Evolutionary conservation across 768 basidiomycete species (phyloP).

Genomic region (Mycena metata): DNA sequence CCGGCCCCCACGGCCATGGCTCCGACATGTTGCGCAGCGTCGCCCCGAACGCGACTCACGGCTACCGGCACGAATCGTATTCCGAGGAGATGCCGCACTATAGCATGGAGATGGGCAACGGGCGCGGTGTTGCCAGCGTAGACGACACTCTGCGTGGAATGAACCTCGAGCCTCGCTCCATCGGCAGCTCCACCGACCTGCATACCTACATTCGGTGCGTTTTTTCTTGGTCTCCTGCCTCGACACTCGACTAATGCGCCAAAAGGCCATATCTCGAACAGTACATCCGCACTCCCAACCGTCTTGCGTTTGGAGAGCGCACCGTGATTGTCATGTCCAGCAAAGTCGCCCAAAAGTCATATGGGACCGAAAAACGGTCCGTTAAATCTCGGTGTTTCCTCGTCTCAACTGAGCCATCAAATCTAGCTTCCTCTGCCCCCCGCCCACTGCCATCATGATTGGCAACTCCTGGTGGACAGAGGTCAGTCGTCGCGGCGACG

Average conservation of each 20-base stretch:
- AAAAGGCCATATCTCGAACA: slow-evolving; percentile 84
- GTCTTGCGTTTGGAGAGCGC: slow-evolving; percentile 92
- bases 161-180: slow-evolving; percentile 70
- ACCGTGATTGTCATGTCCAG: slow-evolving; percentile 98
- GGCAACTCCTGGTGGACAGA: slow-evolving; percentile 97
- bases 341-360: slow-evolving; percentile 97
- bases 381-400: slow-evolving; percentile 34
- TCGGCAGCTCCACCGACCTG: slow-evolving; percentile 77
- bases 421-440: slow-evolving; percentile 88
- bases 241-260: slow-evolving; percentile 31
- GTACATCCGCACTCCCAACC: slow-evolving; percentile 87
- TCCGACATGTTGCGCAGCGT: slow-evolving; percentile 76
- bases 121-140: slow-evolving; percentile 73
- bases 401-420: slow-evolving; percentile 17
- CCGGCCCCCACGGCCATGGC: slow-evolving; percentile 62
- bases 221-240: not conserved
- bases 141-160: slow-evolving; percentile 75
- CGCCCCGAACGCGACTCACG: slow-evolving; percentile 77
- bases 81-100: slow-evolving; percentile 71
- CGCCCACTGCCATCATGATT: slow-evolving; percentile 93
- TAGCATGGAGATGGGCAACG: slow-evolving; percentile 59
- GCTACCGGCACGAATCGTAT: slow-evolving; percentile 63
- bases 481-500: slow-evolving; percentile 78
- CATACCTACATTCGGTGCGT: slow-evolving; percentile 85
- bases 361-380: slow-evolving; percentile 94